These are phyloP conservation scores for Phytophthora lateralis DNA, from an alignment of 352 stramenopile species.

Conservation along the genomic window DNA sequence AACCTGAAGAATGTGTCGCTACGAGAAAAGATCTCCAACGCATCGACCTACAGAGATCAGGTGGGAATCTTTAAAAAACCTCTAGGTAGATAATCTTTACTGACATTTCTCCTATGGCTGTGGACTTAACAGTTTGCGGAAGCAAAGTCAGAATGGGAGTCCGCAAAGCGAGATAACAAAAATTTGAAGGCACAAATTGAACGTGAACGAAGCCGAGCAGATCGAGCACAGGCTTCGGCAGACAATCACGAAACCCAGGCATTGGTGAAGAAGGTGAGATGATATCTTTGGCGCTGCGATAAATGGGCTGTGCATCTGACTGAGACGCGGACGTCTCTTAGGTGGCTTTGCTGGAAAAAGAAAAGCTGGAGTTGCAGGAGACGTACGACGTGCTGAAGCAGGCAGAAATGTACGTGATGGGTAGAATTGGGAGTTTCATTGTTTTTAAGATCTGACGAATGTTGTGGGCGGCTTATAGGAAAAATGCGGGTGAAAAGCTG, in stretches of 20 bases:
- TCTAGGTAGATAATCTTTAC: not conserved
- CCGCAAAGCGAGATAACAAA: constrained; percentile 53
- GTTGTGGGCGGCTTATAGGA: constrained; percentile 26
- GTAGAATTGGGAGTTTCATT: constrained; percentile 1
- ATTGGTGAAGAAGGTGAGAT: constrained; percentile 49
- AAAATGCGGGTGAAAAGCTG: constrained; percentile 43
- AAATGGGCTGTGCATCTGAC: constrained; percentile 3
- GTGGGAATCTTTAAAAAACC: constrained; percentile 26
- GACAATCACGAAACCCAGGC: constrained; percentile 43
- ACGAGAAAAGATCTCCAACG: constrained; percentile 69
- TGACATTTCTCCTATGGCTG: constrained; percentile 9
- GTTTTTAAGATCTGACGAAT: constrained; percentile 11
- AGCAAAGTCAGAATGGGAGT: constrained; percentile 57
- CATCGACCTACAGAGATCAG: constrained; percentile 71
- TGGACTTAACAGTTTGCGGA: constrained; percentile 48
- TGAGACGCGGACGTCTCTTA: constrained; percentile 9
- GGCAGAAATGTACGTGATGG: constrained; percentile 35
- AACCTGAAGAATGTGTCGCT: constrained; percentile 80
- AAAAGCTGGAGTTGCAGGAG: constrained; percentile 44
- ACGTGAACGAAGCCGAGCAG: constrained; percentile 39
- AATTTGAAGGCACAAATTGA: constrained; percentile 56
- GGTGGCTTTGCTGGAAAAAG: constrained; percentile 41
- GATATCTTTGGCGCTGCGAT: not conserved
- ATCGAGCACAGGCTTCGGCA: constrained; percentile 30
- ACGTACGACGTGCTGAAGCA: constrained; percentile 43